phyloP scores from a whole-genome alignment of 176 grass and related monocot genomes.

The barley (Hordeum vulgare) region DNA sequence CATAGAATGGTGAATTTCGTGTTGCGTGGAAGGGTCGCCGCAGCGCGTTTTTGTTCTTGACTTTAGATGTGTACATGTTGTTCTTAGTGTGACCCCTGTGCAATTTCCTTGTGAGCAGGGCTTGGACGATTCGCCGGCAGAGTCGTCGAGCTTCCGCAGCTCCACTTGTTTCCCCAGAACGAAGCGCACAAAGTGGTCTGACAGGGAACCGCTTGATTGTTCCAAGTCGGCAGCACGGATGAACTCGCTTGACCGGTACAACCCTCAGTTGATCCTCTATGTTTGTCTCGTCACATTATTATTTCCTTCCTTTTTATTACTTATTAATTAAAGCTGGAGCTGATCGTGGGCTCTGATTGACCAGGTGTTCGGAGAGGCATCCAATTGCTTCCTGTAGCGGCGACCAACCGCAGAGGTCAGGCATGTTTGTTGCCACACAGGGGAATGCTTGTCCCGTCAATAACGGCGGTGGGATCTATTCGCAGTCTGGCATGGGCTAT shows the following conservation, averaged over 20 bases:
- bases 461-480: slow-evolving; percentile 9
- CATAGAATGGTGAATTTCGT: not conserved
- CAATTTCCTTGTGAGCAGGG: slow-evolving; percentile 1
- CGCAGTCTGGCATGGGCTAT: not conserved
- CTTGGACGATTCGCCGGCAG: not conserved
- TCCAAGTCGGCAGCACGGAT: not conserved
- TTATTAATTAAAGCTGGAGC: not conserved
- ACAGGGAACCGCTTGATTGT: not conserved
- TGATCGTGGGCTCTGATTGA: not conserved
- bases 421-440: slow-evolving; percentile 34
- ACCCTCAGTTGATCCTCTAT: not conserved
- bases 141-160: not conserved
- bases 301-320: not conserved
- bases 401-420: slow-evolving; percentile 2
- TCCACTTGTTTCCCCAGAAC: not conserved
- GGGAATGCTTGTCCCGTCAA: slow-evolving; percentile 23
- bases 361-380: slow-evolving; percentile 2
- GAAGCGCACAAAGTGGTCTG: not conserved
- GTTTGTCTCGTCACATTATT: not conserved
- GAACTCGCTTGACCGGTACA: not conserved
- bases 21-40: not conserved
- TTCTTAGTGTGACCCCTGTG: not conserved
- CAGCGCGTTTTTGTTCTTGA: not conserved
- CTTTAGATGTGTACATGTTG: not conserved
- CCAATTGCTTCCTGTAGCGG: not conserved